phyloP scores from a whole-genome alignment of 2,329 filamentous ascomycete genomes.

The Sarocladium strictum region DNA sequence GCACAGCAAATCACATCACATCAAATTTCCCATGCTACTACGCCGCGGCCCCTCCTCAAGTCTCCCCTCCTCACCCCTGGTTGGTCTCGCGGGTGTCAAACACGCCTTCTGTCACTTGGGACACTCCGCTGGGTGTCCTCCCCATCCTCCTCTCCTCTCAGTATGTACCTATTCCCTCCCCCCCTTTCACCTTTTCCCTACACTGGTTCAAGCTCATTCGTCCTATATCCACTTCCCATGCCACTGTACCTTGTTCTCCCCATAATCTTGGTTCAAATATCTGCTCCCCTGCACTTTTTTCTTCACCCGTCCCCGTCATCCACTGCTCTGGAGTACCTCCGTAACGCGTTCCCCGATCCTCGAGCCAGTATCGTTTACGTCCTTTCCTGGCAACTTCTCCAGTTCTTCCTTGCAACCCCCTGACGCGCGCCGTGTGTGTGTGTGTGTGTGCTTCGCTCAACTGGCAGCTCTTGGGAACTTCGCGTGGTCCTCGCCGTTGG shows the following conservation, averaged over 20 bases:
- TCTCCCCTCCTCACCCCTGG: background rate
- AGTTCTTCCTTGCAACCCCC: background rate
- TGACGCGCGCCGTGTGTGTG: background rate
- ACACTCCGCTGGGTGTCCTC: slow-evolving; percentile 1
- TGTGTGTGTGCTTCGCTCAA: background rate
- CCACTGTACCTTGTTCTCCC: slow-evolving; percentile 16
- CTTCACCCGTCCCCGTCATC: slow-evolving; percentile 17
- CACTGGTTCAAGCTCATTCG: slow-evolving; percentile 1
- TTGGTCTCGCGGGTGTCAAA: slow-evolving; percentile 9
- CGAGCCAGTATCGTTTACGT: background rate
- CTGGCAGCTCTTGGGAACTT: background rate
- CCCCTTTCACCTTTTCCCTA: slow-evolving; percentile 5
- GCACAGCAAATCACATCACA: slow-evolving; percentile 9
- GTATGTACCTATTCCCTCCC: background rate
- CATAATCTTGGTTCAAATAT: slow-evolving; percentile 21
- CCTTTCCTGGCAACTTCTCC: slow-evolving; percentile 3
- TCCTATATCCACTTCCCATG: slow-evolving; percentile 18
- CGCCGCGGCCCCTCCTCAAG: slow-evolving; percentile 5
- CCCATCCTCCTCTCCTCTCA: slow-evolving; percentile 15
- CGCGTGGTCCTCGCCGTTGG: background rate
- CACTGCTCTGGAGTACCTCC: slow-evolving; percentile 9
- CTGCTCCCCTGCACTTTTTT: slow-evolving; percentile 17
- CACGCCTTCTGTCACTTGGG: slow-evolving; percentile 9
- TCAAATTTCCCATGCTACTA: slow-evolving; percentile 9
- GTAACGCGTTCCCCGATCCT: slow-evolving; percentile 7